phyloP scores from a whole-genome alignment of 768 basidiomycete genomes.

The Coprinopsis sp. region DNA sequence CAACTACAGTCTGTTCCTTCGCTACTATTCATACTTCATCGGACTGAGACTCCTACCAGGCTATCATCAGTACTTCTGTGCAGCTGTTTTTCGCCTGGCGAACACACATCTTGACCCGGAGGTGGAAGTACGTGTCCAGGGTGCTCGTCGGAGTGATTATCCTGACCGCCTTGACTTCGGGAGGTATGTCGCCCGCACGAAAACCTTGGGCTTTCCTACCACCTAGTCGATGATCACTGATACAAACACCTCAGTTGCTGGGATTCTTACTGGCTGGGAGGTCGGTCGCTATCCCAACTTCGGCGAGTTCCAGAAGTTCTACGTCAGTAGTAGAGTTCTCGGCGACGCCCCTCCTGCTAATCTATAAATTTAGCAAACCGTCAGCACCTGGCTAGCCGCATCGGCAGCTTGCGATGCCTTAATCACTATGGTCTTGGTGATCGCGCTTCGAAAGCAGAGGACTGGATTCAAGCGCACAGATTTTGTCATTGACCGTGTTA shows the following conservation, averaged over 20 bases:
- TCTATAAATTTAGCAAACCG: neutral
- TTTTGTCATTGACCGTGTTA: conserved; percentile 3
- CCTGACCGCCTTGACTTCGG: neutral
- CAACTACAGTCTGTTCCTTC: neutral
- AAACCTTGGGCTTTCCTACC: no score
- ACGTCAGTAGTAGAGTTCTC: neutral
- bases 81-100: neutral
- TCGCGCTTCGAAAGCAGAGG: neutral
- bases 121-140: neutral
- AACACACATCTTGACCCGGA: neutral
- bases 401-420: neutral
- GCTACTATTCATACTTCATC: neutral
- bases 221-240: neutral
- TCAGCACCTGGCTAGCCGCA: neutral
- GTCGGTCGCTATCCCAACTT: neutral
- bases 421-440: neutral
- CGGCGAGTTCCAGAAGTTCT: neutral
- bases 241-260: neutral
- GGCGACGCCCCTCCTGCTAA: neutral
- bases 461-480: conserved; percentile 1
- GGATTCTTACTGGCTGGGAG: neutral
- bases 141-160: neutral
- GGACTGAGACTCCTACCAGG: neutral
- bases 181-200: neutral
- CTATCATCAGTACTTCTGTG: neutral